Base-by-base conservation (phyloP, 805 yeast species). In the Cyberlindnera mycetangii region DNA sequence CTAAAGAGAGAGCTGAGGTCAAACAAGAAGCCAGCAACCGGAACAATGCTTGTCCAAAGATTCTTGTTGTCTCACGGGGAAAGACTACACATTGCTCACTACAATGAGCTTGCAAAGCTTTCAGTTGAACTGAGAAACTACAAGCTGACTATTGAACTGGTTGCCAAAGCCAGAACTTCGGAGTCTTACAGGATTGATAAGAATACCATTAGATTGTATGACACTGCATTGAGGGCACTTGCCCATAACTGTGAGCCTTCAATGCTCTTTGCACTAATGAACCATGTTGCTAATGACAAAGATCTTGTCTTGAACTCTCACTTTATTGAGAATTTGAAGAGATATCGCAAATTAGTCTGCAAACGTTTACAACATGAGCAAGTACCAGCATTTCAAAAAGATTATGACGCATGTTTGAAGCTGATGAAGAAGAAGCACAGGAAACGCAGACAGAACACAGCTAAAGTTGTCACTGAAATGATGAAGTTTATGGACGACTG, bases 161-260 rank as follows among this genome's bases (percentile, higher is more conserved):
- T 50, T 1, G 41, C 42, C 4, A 37, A 33, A 30, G 58, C 60
- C 3, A 44, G 49, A 35, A 24, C 38, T 9, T 21, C 49, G 8
- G 42, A 39, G 8, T 30, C 16, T 5, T 46, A 42, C 32, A 28
- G 44, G 14, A 20, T 28, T 16, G 43, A 34, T 9, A 32, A 16
- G 33, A 24, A 21, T 12, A 39, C 48, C 7, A 40, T 39, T 22
- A 32, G 18, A 32, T 27, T 51, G 5, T 45, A 51, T 32, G 37
- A 21, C 27, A 21, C 41, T 8, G 49, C 44, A 7, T 20, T 48
- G n/a, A 22, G 41, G 15, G 43, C 49, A 8, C 12, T 51, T 24
- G 28, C 40, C 1, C 35, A 40, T 31, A 36, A 30, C 15, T 40
- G 37, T 14, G 39, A 8, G 3, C 44, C 46, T 4, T n/a, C 20